Evolutionary conservation across 2,329 filamentous ascomycete species (phyloP).

Genomic region (Curvularia eragrostidis): DNA sequence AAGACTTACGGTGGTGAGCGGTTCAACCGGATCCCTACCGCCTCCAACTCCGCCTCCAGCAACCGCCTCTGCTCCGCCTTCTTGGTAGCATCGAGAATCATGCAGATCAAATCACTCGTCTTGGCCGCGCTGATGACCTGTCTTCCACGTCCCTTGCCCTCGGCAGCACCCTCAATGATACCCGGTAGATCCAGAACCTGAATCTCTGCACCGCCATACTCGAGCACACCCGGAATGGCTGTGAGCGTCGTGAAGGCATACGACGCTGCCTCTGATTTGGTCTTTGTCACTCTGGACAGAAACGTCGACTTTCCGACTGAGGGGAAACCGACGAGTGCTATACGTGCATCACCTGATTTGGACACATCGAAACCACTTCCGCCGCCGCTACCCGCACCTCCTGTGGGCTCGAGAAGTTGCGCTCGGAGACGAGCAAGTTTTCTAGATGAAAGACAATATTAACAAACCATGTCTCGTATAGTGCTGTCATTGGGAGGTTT

Average conservation of each 20-base stretch:
- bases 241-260: conserved; percentile 98
- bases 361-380: conserved; percentile 87
- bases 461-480: not conserved
- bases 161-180: conserved; percentile 95
- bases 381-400: conserved; percentile 76
- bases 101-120: conserved; percentile 95
- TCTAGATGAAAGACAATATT: conserved; percentile 55
- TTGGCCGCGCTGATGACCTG: conserved; percentile 98
- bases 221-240: conserved; percentile 94
- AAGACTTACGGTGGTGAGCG: conserved; percentile 79
- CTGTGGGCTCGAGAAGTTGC: conserved; percentile 88
- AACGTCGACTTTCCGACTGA: conserved; percentile 99
- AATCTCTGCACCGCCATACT: conserved; percentile 97
- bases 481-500: not conserved
- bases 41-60: conserved; percentile 89
- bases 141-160: conserved; percentile 92
- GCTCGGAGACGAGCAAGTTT: conserved; percentile 95
- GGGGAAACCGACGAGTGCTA: conserved; percentile 97
- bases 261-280: conserved; percentile 91
- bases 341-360: conserved; percentile 95
- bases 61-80: conserved; percentile 89
- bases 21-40: conserved; percentile 93
- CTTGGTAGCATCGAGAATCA: conserved; percentile 97
- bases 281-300: conserved; percentile 98
- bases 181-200: conserved; percentile 96